Base-by-base conservation (phyloP, 2,329 filamentous ascomycete species). In the Volutella citrinella region DNA sequence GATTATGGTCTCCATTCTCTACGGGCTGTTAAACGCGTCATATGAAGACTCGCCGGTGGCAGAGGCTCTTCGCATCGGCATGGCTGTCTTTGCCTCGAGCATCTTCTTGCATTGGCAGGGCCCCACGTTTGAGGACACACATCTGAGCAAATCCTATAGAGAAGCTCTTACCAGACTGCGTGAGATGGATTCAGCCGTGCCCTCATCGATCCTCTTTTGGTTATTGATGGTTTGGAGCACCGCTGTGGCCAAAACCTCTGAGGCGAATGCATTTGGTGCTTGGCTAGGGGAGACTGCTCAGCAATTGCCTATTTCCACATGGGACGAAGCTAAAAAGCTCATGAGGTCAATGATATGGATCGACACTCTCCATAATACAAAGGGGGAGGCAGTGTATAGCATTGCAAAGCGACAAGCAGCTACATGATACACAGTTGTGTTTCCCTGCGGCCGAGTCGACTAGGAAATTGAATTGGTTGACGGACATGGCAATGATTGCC, bases 71-170 rank as follows among this genome's bases (percentile, higher is more conserved):
- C 27, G 46, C 5, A 10, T 49, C 5, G 48, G 34, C 2, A 40
- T 51, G 37, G 34, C 39, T 20, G 15, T 21, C 3, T 50, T 40
- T 7, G 16, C 42, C 9, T 27, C 39, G 1, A 8, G 25, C 7
- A 29, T 46, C 1, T 52, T 52, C 21, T 48, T 45, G 10, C 31
- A 38, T 3, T 50, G 46, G 42, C 27, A 45, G 4, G 39, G 35
- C 13, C 45, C 50, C 27, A 48, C 36, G 14, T 34, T 45, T 10
- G 33, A 45, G 4, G 43, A 45, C 5, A 14, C 12, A 4, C 27
- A 23, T 10, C 16, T 49, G 3, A 37, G 44, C 22, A 26, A 35
- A 1, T 17, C 12, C 1, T 30, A 49, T 4, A 27, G 10, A 5
- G 14, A 27, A 7, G 15, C 40, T 1, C 24, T 49, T 2, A 10